Conservation (phyloP, 768 basidiomycete species). For the Boletus vinaceobasis region DNA sequence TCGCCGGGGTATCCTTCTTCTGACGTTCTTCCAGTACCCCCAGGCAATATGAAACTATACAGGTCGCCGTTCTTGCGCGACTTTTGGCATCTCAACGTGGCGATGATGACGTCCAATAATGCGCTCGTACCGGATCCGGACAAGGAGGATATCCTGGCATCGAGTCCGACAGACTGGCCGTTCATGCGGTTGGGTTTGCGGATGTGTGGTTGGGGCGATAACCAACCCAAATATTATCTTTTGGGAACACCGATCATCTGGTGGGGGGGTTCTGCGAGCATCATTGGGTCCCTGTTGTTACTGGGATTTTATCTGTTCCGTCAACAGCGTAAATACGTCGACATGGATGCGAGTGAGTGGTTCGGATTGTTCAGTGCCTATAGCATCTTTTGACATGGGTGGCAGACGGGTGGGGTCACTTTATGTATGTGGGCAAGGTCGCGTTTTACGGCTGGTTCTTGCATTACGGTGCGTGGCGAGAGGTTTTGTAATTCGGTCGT, state of each 20-base stretch:
- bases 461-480: conserved; percentile 68
- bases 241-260: conserved; percentile 90
- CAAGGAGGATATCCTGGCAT: conserved; percentile 97
- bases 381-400: conserved; percentile 3
- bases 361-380: not conserved
- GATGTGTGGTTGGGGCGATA: conserved; percentile 96
- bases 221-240: conserved; percentile 88
- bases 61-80: conserved; percentile 91
- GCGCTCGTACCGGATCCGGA: conserved; percentile 96
- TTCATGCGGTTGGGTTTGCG: conserved; percentile 84
- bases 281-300: conserved; percentile 51
- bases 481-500: not conserved
- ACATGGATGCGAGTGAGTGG: conserved; percentile 81
- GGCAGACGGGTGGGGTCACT: conserved; percentile 89
- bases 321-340: conserved; percentile 82
- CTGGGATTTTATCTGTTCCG: conserved; percentile 74
- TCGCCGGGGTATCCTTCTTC: not conserved
- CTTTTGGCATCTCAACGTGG: conserved; percentile 98
- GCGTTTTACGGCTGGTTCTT: conserved; percentile 89
- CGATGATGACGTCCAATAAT: conserved; percentile 99
- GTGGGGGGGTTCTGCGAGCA: conserved; percentile 75
- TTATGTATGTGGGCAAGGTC: conserved; percentile 88
- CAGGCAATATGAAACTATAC: conserved; percentile 80
- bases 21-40: conserved; percentile 56
- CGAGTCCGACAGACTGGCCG: conserved; percentile 92